These are phyloP conservation scores for Lentinula sp. DNA, from an alignment of 768 basidiomycete species.

Conservation along the genomic window DNA sequence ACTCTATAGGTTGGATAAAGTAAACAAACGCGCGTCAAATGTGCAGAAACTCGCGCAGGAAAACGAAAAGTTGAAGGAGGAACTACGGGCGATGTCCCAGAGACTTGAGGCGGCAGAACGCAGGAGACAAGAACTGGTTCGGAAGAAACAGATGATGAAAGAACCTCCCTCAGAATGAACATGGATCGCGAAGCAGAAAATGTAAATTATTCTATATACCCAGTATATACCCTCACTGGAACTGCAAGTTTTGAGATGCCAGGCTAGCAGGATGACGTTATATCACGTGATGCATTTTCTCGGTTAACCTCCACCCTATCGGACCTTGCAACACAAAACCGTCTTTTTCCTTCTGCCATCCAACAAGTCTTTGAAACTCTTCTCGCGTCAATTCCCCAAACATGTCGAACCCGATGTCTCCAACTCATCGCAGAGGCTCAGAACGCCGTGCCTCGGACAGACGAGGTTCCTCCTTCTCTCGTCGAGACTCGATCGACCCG, in stretches of 20 bases:
- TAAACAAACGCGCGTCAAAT: constrained; percentile 71
- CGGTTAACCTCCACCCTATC: background rate
- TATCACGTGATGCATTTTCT: background rate
- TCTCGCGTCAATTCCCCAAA: background rate
- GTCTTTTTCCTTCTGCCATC: constrained; percentile 3
- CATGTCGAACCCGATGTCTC: constrained; percentile 4
- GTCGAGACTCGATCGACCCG: constrained; percentile 74
- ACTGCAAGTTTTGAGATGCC: background rate
- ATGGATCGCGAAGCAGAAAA: background rate
- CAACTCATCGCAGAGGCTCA: constrained; percentile 37
- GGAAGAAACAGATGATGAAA: constrained; percentile 26
- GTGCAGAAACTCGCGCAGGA: constrained; percentile 73
- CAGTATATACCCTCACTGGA: background rate
- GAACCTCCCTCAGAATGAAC: constrained; percentile 18
- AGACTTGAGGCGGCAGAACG: constrained; percentile 71
- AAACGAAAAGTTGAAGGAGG: constrained; percentile 72
- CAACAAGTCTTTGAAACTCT: background rate
- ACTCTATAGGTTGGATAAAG: constrained; percentile 35
- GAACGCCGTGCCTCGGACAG: constrained; percentile 39
- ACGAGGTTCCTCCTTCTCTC: constrained; percentile 48
- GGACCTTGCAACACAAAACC: background rate
- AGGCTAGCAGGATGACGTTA: background rate
- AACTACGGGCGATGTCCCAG: constrained; percentile 71
- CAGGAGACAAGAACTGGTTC: constrained; percentile 41
- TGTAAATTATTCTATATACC: background rate